A percentile compares a stretch with the other conserved stretches of the same genome.
Evolutionary conservation across 306 rosid genomes (phyloP).

Genomic region (Vigna unguiculata): DNA sequence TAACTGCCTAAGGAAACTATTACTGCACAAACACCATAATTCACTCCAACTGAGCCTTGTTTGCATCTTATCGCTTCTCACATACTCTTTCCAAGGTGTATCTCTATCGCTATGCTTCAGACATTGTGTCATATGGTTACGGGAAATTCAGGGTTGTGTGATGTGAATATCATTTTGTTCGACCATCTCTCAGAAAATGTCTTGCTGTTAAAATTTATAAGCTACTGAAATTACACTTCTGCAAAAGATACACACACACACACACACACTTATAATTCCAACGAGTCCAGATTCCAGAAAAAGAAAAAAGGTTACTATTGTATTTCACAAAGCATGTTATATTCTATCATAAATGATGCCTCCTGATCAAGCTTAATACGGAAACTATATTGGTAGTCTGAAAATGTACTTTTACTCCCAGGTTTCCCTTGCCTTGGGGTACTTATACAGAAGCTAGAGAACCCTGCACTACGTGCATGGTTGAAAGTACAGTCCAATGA

Average conservation of each 20-base stretch:
- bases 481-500: constrained; percentile 83
- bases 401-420: constrained; percentile 47
- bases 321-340: constrained; percentile 21
- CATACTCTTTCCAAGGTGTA: not conserved
- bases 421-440: constrained; percentile 98
- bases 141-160: constrained; percentile 24
- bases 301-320: not conserved
- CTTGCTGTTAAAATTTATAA: constrained; percentile 19
- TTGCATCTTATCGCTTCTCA: not conserved
- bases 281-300: constrained; percentile 9
- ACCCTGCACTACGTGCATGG: constrained; percentile 88
- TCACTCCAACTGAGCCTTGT: not conserved
- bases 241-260: constrained; percentile 8
- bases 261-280: constrained; percentile 31
- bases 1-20: not conserved
- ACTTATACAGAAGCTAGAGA: constrained; percentile 95
- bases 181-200: constrained; percentile 15
- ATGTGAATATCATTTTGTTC: constrained; percentile 27
- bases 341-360: constrained; percentile 32
- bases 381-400: constrained; percentile 26
- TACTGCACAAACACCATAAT: not conserved
- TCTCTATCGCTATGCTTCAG: constrained; percentile 8
- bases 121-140: constrained; percentile 30
- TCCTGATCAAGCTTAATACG: constrained; percentile 34
- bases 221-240: constrained; percentile 17